phyloP scores from a whole-genome alignment of 345 rosid genomes.

The Bruguiera gymnorhiza region DNA sequence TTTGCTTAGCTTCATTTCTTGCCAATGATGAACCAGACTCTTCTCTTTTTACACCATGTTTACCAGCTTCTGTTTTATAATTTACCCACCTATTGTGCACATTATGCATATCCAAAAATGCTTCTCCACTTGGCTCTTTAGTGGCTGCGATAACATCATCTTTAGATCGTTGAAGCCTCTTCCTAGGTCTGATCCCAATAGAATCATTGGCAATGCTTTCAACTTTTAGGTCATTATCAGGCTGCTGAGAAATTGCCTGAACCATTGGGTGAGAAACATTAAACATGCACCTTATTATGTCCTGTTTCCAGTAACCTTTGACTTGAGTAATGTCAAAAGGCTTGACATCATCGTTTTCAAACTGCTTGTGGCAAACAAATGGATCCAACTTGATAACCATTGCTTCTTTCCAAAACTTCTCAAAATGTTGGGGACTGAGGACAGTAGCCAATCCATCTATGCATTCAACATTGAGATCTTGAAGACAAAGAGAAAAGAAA shows the following conservation, averaged over 20 bases:
- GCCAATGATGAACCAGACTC: conserved; percentile 19
- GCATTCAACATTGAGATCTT: conserved; percentile 86
- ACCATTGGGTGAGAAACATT: conserved; percentile 25
- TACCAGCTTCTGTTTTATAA: conserved; percentile 22
- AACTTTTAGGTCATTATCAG: conserved; percentile 16
- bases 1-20: conserved; percentile 16
- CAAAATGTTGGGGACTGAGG: conserved; percentile 67
- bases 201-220: conserved; percentile 27
- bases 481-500: conserved; percentile 76
- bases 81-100: conserved; percentile 5
- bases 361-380: conserved; percentile 59
- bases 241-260: conserved; percentile 19
- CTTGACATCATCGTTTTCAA: conserved; percentile 52
- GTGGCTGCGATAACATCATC: conserved; percentile 15
- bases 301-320: conserved; percentile 79
- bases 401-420: conserved; percentile 42
- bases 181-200: conserved; percentile 40
- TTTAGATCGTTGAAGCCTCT: conserved; percentile 41
- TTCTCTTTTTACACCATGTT: conserved; percentile 12
- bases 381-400: conserved; percentile 33
- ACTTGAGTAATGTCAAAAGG: conserved; percentile 65
- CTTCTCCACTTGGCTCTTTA: conserved; percentile 18
- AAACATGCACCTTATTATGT: conserved; percentile 40
- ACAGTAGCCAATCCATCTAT: conserved; percentile 83
- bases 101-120: conserved; percentile 16